Evolutionary conservation across 352 stramenopile genomes (phyloP), one percentile per base, ranked within the genome.

Genomic region (Globisporangium ultimum): DNA sequence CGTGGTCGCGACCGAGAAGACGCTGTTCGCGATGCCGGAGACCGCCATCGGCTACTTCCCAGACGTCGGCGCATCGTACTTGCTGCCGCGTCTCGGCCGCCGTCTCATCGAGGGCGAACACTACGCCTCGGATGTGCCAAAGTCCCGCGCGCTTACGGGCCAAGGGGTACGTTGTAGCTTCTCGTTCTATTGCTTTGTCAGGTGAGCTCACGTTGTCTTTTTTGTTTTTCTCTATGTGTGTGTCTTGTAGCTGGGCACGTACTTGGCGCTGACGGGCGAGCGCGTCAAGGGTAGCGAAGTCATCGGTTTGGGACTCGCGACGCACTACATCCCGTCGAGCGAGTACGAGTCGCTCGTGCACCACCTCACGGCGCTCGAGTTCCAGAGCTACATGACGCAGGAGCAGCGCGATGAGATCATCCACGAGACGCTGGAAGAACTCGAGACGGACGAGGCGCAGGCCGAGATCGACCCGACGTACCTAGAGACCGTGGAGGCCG

Each of bases 21-120:
- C 96, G 45, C 32, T 98, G 1, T 99, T 99, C 68, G 93, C 97
- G n/a, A 99, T 99, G 97, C 97, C 97, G 8, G 97, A 99, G 84
- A 98, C 89, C 12, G 94, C 88, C 9, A 98, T 99, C 65, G 97
- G 97, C 8, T 95, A 99, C 54, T 98, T 99, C 69, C 97, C 97
- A 11, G 97, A 99, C 75, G 96, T 99, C 28, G 97, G 97, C 40
- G 89, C 74, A 7, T 97, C 89, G 43, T 89, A 97, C 70, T 68
- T 98, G 64, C 80, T 99, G 63, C 87, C 97, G 75, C 84, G 79
- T 59, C 89, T 93, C 15, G 82, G 84, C 52, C 84, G 84, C 40
- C 81, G 80, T 20, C 61, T 93, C 32, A 58, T 74, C 45, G 77
- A 91, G 38, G 71, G 78, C 20, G 80, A 93, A 52, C 64, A 91